Percentiles rank a stretch among this genome's conserved stretches.
phyloP scores from a whole-genome alignment of 768 basidiomycete species.

The Suillus plorans region DNA sequence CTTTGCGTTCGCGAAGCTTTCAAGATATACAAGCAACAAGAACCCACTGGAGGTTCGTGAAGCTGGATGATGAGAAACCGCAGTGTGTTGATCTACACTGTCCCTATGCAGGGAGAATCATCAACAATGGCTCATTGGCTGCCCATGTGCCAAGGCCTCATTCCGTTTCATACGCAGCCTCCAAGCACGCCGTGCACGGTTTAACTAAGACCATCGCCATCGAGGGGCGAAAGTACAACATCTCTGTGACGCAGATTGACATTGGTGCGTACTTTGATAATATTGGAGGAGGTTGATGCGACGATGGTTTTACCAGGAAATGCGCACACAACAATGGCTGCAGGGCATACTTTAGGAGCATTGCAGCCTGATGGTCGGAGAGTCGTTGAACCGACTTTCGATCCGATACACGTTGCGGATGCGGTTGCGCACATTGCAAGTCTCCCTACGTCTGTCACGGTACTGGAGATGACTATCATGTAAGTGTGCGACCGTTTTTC shows the following conservation, averaged over 20 bases:
- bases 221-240: slow-evolving; percentile 71
- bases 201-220: slow-evolving; percentile 75
- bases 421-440: slow-evolving; percentile 70
- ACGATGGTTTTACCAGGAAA: slow-evolving; percentile 47
- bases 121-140: slow-evolving; percentile 84
- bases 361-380: slow-evolving; percentile 68
- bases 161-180: slow-evolving; percentile 64
- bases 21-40: slow-evolving; percentile 68
- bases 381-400: slow-evolving; percentile 62
- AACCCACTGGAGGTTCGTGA: slow-evolving; percentile 63
- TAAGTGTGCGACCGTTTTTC: slow-evolving; percentile 34
- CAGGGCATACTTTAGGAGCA: slow-evolving; percentile 45
- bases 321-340: slow-evolving; percentile 63
- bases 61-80: background rate
- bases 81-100: slow-evolving; percentile 1
- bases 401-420: slow-evolving; percentile 69
- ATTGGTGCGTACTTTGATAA: slow-evolving; percentile 52
- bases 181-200: slow-evolving; percentile 80
- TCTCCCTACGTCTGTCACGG: slow-evolving; percentile 66
- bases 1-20: slow-evolving; percentile 79
- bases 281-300: background rate
- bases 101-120: slow-evolving; percentile 56
- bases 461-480: slow-evolving; percentile 76
- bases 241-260: slow-evolving; percentile 81
- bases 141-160: slow-evolving; percentile 70